These are phyloP conservation scores for Cladosporium sp. DNA, from an alignment of 2,329 filamentous ascomycete genomes.

Conservation along the genomic window DNA sequence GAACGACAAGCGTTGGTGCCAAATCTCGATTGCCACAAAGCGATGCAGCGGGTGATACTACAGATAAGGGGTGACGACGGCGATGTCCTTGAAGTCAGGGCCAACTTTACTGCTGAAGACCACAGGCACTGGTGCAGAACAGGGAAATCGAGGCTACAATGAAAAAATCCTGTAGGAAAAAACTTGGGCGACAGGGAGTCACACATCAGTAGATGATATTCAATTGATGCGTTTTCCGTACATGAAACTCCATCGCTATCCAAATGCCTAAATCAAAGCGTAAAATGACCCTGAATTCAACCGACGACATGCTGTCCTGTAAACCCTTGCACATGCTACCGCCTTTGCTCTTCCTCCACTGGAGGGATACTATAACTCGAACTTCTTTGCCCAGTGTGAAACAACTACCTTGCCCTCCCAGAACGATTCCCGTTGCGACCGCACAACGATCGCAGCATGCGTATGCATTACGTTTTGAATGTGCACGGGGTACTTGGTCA, in stretches of 20 bases:
- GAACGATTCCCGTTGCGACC: slow-evolving; percentile 66
- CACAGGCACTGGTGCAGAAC: too few species aligned
- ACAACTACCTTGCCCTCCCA: slow-evolving; percentile 76
- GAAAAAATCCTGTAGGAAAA: too few species aligned
- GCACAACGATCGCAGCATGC: slow-evolving; percentile 87
- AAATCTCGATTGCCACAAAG: too few species aligned
- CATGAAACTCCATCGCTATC: not conserved
- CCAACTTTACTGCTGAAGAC: too few species aligned
- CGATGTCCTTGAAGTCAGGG: too few species aligned
- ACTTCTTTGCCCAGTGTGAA: slow-evolving; percentile 77
- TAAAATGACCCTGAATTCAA: too few species aligned
- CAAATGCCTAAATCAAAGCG: not conserved
- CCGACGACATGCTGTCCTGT: not conserved
- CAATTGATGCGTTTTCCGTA: not conserved
- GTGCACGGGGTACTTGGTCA: slow-evolving; percentile 64
- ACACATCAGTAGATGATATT: not conserved
- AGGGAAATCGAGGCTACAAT: too few species aligned
- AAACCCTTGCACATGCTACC: not conserved
- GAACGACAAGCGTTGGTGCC: too few species aligned
- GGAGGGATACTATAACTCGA: slow-evolving; percentile 54
- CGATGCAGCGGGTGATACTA: too few species aligned
- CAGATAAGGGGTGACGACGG: too few species aligned
- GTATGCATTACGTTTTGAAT: slow-evolving; percentile 77
- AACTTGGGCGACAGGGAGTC: not conserved
- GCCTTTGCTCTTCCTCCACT: not conserved